Conservation (phyloP, 495 filamentous ascomycete genomes). For the Xylaria nigripes region DNA sequence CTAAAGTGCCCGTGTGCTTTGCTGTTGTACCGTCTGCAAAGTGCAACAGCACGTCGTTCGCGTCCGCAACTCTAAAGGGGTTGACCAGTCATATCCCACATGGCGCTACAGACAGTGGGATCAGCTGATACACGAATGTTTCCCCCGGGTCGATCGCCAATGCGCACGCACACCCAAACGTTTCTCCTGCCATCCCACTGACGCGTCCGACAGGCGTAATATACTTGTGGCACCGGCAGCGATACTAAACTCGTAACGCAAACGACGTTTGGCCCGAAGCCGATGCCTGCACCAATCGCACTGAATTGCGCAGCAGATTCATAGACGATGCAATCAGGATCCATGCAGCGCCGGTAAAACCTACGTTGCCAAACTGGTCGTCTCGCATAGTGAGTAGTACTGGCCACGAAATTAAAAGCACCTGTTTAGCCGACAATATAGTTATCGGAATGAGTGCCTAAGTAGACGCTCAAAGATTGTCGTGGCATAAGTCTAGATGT, state of each 20-base stretch:
- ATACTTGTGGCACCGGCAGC: constrained; percentile 35
- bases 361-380: no score
- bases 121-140: constrained; percentile 40
- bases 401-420: no score
- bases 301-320: constrained; percentile 42
- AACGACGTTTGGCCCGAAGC: constrained; percentile 51
- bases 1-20: constrained; percentile 47
- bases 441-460: no score
- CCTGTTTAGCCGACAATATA: no score
- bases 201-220: constrained; percentile 27
- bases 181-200: constrained; percentile 5
- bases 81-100: constrained; percentile 39
- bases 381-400: no score
- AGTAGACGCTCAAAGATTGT: no score
- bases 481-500: no score
- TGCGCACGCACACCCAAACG: constrained; percentile 19
- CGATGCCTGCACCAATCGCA: constrained; percentile 57
- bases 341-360: no score
- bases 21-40: constrained; percentile 50
- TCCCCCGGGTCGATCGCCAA: constrained; percentile 17
- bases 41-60: constrained; percentile 32
- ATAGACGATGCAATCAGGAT: constrained; percentile 46
- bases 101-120: constrained; percentile 39
- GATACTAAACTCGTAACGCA: constrained; percentile 48
- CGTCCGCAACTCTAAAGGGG: constrained; percentile 20